A percentile compares a stretch with the other conserved stretches of the same genome.
Evolutionary conservation across 805 yeast genomes (phyloP).

Genomic region (Candida maris): DNA sequence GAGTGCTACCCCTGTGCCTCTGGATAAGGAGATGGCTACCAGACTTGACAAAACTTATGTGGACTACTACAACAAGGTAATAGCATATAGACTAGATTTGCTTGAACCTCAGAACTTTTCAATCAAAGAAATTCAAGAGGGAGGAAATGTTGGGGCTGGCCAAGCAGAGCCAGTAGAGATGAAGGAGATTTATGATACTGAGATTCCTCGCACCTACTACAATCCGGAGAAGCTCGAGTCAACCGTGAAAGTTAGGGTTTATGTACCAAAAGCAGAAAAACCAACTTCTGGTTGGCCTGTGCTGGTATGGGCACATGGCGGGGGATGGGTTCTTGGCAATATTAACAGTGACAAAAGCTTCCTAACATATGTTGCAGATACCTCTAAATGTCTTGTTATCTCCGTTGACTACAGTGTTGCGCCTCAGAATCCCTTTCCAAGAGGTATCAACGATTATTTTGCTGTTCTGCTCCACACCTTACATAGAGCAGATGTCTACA

Average conservation of each 20-base stretch:
- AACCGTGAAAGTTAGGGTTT: too few species aligned
- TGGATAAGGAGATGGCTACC: conserved; percentile 21
- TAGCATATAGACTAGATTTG: too few species aligned
- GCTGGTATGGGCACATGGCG: conserved; percentile 30
- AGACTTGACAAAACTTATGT: conserved; percentile 24
- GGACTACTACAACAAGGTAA: conserved; percentile 16
- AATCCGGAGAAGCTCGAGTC: conserved; percentile 25
- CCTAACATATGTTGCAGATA: conserved; percentile 36
- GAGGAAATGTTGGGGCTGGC: too few species aligned
- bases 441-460: conserved; percentile 40
- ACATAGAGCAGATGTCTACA: conserved; percentile 25
- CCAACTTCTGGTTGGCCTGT: conserved; percentile 17
- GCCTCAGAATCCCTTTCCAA: conserved; percentile 47
- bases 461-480: conserved; percentile 30
- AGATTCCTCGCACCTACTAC: too few species aligned
- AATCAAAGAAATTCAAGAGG: too few species aligned
- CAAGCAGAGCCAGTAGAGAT: conserved; percentile 18
- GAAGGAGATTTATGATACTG: too few species aligned
- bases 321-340: conserved; percentile 33
- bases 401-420: conserved; percentile 46
- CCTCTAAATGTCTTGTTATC: conserved; percentile 31
- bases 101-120: too few species aligned
- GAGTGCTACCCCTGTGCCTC: conserved; percentile 27
- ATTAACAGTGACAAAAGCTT: conserved; percentile 33
- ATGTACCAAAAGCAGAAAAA: conserved; percentile 22